phyloP scores from a whole-genome alignment of 306 rosid species.

The Acacia melanoxylon region DNA sequence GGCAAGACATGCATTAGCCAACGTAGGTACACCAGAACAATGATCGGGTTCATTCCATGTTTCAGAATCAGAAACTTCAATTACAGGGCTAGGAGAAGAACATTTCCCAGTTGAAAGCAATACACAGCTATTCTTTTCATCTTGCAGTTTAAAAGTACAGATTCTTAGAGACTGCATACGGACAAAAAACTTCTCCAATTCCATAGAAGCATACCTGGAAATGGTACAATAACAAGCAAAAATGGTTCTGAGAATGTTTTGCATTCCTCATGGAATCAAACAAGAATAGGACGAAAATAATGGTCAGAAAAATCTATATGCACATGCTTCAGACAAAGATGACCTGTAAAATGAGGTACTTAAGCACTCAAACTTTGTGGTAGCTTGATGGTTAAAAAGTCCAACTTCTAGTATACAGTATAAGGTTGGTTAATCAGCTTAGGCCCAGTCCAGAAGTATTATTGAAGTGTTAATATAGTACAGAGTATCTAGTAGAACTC shows the following conservation, averaged over 20 bases:
- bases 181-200: constrained; percentile 54
- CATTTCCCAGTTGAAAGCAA: constrained; percentile 53
- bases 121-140: constrained; percentile 48
- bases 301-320: background rate
- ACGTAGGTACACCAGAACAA: constrained; percentile 34
- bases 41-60: constrained; percentile 40
- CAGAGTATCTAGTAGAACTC: background rate
- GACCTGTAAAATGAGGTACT: background rate
- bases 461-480: background rate
- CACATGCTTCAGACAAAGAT: background rate
- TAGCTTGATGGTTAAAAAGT: background rate
- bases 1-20: constrained; percentile 52
- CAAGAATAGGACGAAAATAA: background rate
- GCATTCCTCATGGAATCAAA: background rate
- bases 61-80: constrained; percentile 42
- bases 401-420: background rate
- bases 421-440: background rate
- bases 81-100: constrained; percentile 36
- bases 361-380: background rate
- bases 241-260: constrained; percentile 2
- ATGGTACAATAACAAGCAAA: constrained; percentile 29
- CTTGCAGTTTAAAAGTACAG: constrained; percentile 44
- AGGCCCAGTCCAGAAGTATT: background rate
- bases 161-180: constrained; percentile 49
- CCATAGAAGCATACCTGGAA: constrained; percentile 57